Evolutionary conservation across 129 eudicot species (phyloP).

Genomic region (Lonicera japonica): DNA sequence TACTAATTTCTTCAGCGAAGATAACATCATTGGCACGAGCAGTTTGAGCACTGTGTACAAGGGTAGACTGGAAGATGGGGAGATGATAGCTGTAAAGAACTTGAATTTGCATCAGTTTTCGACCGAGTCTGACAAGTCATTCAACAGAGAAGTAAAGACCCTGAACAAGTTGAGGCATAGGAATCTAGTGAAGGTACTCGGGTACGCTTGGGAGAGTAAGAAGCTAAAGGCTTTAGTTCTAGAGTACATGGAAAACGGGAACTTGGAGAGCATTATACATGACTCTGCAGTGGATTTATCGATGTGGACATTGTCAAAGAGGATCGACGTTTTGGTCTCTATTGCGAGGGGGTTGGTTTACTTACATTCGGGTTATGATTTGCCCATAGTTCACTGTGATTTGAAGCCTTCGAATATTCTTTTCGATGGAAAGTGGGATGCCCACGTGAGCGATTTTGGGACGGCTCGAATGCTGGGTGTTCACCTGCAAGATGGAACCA

Average conservation of each 20-base stretch:
- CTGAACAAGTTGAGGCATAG: conserved; percentile 59
- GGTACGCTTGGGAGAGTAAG: conserved; percentile 88
- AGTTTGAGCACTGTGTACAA: conserved; percentile 80
- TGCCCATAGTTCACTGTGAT: conserved; percentile 88
- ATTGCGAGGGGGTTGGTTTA: conserved; percentile 66
- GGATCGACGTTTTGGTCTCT: conserved; percentile 57
- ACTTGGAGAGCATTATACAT: conserved; percentile 64
- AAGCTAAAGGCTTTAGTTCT: conserved; percentile 68
- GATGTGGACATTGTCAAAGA: conserved; percentile 44
- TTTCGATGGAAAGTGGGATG: conserved; percentile 57
- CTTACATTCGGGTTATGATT: conserved; percentile 77
- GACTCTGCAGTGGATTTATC: conserved; percentile 25
- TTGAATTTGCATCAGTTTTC: conserved; percentile 51
- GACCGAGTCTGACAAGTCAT: conserved; percentile 60
- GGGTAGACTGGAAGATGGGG: conserved; percentile 65
- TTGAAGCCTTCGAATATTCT: conserved; percentile 92
- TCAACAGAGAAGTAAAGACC: conserved; percentile 61
- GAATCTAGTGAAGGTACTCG: conserved; percentile 77
- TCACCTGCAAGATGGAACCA: conserved; percentile 38
- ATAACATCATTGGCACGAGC: conserved; percentile 58
- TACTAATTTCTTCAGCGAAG: conserved; percentile 50
- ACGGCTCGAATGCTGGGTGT: conserved; percentile 77
- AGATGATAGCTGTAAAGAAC: conserved; percentile 57
- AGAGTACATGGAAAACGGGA: conserved; percentile 93
- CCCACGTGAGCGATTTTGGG: conserved; percentile 94